phyloP scores from a whole-genome alignment of 805 yeast genomes.

The Cyberlindnera americana region DNA sequence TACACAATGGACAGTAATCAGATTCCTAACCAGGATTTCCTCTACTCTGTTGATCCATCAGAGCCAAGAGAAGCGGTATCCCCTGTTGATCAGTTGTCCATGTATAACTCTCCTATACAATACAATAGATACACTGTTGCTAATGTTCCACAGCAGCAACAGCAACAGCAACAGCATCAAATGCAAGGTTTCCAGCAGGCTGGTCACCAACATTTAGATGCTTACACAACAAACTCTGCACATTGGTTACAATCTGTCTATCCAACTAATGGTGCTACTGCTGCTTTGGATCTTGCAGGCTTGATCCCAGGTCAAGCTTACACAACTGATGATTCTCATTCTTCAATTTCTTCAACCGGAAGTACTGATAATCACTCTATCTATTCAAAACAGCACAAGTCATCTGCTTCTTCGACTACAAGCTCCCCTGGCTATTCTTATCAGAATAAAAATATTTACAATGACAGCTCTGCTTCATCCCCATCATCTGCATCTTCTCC shows the following conservation, averaged over 20 bases:
- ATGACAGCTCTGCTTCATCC: conserved; percentile 1
- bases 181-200: conserved; percentile 1
- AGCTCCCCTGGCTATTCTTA: conserved; percentile 11
- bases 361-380: conserved; percentile 6
- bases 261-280: conserved; percentile 4
- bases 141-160: too few relatives aligned
- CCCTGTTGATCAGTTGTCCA: conserved; percentile 8
- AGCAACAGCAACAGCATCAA: too few relatives aligned
- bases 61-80: conserved; percentile 7
- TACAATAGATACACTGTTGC: background rate
- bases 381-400: conserved; percentile 8
- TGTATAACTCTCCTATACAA: conserved; percentile 10
- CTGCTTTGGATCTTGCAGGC: conserved; percentile 1
- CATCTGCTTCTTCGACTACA: conserved; percentile 9
- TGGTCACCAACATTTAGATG: conserved; percentile 1
- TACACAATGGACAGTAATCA: conserved; percentile 3
- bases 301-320: conserved; percentile 7
- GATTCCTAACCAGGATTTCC: conserved; percentile 8
- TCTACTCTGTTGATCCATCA: conserved; percentile 4
- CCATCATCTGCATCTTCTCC: conserved; percentile 3
- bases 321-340: conserved; percentile 6
- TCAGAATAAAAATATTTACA: background rate
- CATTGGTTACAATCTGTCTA: conserved; percentile 6
- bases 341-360: conserved; percentile 7
- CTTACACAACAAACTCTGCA: conserved; percentile 5